phyloP scores from a whole-genome alignment of 768 basidiomycete species.

The Suillus decipiens region DNA sequence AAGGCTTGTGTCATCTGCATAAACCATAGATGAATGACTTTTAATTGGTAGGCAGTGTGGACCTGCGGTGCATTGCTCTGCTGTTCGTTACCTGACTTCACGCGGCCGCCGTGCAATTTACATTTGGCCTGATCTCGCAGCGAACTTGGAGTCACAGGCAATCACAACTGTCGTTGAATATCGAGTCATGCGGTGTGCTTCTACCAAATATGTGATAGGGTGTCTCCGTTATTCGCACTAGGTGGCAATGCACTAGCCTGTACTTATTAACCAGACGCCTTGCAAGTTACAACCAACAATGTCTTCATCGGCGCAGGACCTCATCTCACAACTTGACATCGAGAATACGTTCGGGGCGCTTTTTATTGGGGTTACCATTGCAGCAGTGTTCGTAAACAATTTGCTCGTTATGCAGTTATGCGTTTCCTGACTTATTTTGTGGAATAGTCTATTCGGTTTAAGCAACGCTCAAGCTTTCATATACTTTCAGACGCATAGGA shows the following conservation, averaged over 20 bases:
- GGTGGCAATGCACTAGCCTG: background rate
- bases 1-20: no score
- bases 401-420: background rate
- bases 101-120: no score
- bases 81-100: no score
- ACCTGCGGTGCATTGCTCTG: no score
- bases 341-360: background rate
- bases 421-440: background rate
- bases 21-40: no score
- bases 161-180: no score
- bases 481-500: background rate
- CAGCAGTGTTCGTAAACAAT: slow-evolving; percentile 1
- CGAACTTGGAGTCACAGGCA: no score
- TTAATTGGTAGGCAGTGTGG: no score
- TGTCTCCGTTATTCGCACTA: no score
- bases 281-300: background rate
- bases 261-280: background rate
- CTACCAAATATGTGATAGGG: no score
- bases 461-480: background rate
- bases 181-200: no score
- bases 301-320: background rate
- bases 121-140: no score
- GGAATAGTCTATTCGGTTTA: slow-evolving; percentile 1
- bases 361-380: slow-evolving; percentile 3
- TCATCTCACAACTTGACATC: background rate